phyloP scores from a whole-genome alignment of 2,329 filamentous ascomycete genomes.

The Xylariaceae sp. region DNA sequence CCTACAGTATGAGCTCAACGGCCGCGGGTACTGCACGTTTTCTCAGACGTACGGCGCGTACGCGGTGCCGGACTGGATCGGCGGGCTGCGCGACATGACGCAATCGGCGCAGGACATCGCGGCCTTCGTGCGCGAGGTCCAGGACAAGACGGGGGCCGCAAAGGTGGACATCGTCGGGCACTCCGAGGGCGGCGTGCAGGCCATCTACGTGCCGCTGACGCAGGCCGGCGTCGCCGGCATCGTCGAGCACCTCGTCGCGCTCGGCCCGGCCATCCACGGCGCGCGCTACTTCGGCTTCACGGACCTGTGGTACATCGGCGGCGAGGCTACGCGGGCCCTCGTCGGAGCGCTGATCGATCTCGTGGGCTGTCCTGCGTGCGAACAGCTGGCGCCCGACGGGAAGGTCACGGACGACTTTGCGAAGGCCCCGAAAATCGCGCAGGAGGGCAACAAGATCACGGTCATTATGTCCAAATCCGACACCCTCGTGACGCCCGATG shows the following conservation, averaged over 20 bases:
- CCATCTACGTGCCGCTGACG: conserved; percentile 41
- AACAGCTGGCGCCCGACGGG: conserved; percentile 37
- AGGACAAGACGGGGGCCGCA: conserved; percentile 42
- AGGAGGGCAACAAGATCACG: conserved; percentile 36
- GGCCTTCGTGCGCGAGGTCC: conserved; percentile 45
- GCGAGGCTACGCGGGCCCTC: conserved; percentile 29
- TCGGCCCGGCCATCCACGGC: conserved; percentile 37
- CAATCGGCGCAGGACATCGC: conserved; percentile 48
- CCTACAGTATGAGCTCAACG: conserved; percentile 35
- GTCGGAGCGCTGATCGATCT: conserved; percentile 26
- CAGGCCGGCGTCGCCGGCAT: conserved; percentile 35
- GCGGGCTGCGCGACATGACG: conserved; percentile 45
- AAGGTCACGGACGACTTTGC: conserved; percentile 30
- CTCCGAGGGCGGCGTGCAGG: conserved; percentile 50
- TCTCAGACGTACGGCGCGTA: conserved; percentile 49
- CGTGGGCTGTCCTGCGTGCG: conserved; percentile 37
- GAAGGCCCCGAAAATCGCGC: conserved; percentile 28
- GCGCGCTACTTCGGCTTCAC: conserved; percentile 38
- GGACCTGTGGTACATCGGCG: conserved; percentile 38
- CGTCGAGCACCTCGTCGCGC: conserved; percentile 35
- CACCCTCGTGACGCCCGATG: conserved; percentile 31
- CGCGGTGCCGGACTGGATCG: conserved; percentile 44
- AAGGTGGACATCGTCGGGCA: conserved; percentile 51
- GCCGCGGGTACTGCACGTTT: conserved; percentile 49
- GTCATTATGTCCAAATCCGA: conserved; percentile 36